A percentile compares a stretch with the other conserved stretches of the same genome.
phyloP scores from a whole-genome alignment of 805 yeast genomes.

The Suhomyces prunicola region DNA sequence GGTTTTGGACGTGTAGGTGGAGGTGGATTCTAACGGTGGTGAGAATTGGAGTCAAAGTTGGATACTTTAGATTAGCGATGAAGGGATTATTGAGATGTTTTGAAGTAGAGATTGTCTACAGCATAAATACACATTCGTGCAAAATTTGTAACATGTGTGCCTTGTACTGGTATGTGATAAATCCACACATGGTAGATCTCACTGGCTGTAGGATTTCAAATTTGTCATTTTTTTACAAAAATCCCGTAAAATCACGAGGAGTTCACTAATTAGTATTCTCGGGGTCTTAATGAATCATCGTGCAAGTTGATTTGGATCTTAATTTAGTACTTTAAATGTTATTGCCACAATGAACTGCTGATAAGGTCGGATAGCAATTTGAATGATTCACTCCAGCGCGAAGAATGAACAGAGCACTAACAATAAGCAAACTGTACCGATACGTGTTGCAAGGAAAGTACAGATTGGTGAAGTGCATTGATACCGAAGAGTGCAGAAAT shows the following conservation, averaged over 20 bases:
- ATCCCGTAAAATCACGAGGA: not conserved
- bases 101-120: not conserved
- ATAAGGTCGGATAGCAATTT: not conserved
- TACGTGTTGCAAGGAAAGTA: not conserved
- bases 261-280: not conserved
- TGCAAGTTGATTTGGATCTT: not conserved
- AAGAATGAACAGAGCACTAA: not conserved
- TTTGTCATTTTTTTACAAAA: not conserved
- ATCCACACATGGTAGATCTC: no score
- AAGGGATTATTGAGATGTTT: not conserved
- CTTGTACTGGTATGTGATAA: not conserved
- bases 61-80: not conserved
- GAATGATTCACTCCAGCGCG: not conserved
- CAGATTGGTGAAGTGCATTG: not conserved
- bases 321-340: not conserved
- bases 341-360: not conserved
- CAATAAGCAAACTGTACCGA: not conserved
- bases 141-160: not conserved
- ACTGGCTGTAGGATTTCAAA: not conserved
- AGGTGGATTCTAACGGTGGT: not conserved
- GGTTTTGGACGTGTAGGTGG: slow-evolving; percentile 8
- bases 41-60: slow-evolving; percentile 1
- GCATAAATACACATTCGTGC: not conserved
- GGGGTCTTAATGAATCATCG: not conserved
- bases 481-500: not conserved